Evolutionary conservation across 148 eudicot species (phyloP).

Genomic region (Camellia sinensis): DNA sequence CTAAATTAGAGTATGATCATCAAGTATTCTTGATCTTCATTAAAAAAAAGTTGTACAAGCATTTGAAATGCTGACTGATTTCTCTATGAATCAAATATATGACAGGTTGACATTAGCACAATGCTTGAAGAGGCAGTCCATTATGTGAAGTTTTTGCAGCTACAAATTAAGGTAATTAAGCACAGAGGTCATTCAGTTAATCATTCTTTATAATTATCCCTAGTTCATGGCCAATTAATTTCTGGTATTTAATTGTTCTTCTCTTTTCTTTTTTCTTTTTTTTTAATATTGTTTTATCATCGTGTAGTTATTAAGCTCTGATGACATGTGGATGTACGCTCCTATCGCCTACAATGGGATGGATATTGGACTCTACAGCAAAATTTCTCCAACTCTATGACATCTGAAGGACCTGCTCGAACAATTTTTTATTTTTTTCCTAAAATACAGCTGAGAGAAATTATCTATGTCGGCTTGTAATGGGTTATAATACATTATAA

Average conservation of each 20-base stretch:
- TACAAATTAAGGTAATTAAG: conserved; percentile 47
- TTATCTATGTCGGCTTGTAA: background rate
- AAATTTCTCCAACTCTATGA: conserved; percentile 36
- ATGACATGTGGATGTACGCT: conserved; percentile 74
- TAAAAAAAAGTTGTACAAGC: background rate
- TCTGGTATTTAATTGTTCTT: background rate
- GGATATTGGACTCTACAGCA: conserved; percentile 46
- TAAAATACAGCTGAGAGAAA: background rate
- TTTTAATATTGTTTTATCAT: background rate
- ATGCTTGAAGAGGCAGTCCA: conserved; percentile 71
- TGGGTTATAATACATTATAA: background rate
- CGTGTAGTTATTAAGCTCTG: conserved; percentile 67
- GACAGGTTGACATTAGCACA: conserved; percentile 70
- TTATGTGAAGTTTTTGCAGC: conserved; percentile 64
- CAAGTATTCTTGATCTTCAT: background rate
- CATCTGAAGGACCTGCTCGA: background rate
- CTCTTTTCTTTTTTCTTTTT: background rate
- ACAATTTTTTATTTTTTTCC: background rate
- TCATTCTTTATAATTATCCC: background rate
- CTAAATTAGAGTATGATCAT: background rate
- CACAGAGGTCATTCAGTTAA: background rate
- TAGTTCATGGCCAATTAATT: no score
- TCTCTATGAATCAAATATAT: background rate
- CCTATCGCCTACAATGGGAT: conserved; percentile 71
- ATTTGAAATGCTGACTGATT: background rate